A percentile compares a stretch with the other conserved stretches of the same genome.
Evolutionary conservation across 164 flowering plant species (phyloP).

Genomic region (Chimonanthus praecox): DNA sequence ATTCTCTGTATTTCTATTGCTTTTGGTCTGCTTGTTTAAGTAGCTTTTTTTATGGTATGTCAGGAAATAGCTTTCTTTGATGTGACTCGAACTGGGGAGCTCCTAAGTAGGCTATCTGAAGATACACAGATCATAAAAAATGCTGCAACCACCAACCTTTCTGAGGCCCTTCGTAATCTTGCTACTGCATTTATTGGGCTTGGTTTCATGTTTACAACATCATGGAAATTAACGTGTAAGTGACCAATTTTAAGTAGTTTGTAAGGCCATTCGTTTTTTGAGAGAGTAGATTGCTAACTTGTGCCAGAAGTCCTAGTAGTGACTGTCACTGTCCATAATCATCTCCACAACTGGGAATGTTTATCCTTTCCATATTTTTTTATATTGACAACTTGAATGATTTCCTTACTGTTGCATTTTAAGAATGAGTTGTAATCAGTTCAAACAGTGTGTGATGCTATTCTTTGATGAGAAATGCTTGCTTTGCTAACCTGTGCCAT

Average conservation of each 20-base stretch:
- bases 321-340: background rate
- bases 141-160: constrained; percentile 96
- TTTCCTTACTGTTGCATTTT: too few species aligned
- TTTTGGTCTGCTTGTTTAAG: background rate
- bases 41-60: constrained; percentile 6
- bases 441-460: too few species aligned
- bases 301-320: background rate
- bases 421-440: too few species aligned
- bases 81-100: constrained; percentile 95
- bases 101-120: constrained; percentile 91
- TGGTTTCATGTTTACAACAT: constrained; percentile 85
- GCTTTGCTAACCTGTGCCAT: too few species aligned
- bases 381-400: too few species aligned
- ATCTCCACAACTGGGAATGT: too few species aligned
- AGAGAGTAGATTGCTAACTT: background rate
- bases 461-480: too few species aligned
- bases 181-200: constrained; percentile 80
- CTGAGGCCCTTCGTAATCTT: constrained; percentile 81
- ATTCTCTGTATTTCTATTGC: background rate
- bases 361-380: too few species aligned
- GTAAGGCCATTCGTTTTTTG: constrained; percentile 2
- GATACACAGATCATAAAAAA: constrained; percentile 95
- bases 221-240: constrained; percentile 95
- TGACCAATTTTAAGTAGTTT: background rate
- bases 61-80: constrained; percentile 92